These are phyloP conservation scores for Coemansia nantahalensis DNA, from an alignment of 192 early-diverging fungal species.

Conservation along the genomic window DNA sequence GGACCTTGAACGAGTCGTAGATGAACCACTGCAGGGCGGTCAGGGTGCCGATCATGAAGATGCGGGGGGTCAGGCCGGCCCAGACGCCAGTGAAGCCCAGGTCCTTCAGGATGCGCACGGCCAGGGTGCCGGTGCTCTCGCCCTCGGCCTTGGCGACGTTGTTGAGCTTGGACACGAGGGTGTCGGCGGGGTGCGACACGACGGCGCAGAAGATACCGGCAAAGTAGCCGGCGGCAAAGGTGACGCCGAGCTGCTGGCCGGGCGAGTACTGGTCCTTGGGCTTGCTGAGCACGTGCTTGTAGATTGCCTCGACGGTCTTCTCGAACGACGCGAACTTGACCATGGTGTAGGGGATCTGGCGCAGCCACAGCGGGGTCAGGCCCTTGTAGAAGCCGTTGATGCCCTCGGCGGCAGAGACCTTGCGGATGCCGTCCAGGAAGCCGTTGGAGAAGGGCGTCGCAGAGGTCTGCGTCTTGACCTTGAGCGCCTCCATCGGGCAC, in stretches of 20 bases:
- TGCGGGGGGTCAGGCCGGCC: conserved; percentile 81
- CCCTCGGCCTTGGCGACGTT: conserved; percentile 59
- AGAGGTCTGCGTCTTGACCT: conserved; percentile 85
- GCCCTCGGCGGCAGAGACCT: conserved; percentile 60
- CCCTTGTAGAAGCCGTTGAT: conserved; percentile 70
- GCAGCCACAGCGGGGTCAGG: conserved; percentile 71
- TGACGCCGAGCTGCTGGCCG: conserved; percentile 70
- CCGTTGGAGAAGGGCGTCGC: conserved; percentile 69
- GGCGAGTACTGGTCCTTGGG: conserved; percentile 72
- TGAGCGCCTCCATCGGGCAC: conserved; percentile 84
- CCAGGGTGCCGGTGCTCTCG: conserved; percentile 54
- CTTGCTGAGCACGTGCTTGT: conserved; percentile 58
- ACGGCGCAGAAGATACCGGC: conserved; percentile 87
- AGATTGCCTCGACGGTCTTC: conserved; percentile 68
- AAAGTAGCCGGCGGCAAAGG: conserved; percentile 82
- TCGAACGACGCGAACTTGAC: conserved; percentile 86
- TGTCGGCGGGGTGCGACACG: conserved; percentile 89
- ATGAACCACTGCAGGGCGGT: conserved; percentile 84
- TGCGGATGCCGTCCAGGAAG: conserved; percentile 62
- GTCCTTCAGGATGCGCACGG: conserved; percentile 57
- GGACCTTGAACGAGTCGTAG: conserved; percentile 80
- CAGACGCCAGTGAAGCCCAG: conserved; percentile 67
- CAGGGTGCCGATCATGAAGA: conserved; percentile 90
- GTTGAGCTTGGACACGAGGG: conserved; percentile 70
- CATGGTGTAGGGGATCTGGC: conserved; percentile 86